These are phyloP conservation scores for Wallacemonas sp. DNA, from an alignment of 208 protist species.

Conservation along the genomic window DNA sequence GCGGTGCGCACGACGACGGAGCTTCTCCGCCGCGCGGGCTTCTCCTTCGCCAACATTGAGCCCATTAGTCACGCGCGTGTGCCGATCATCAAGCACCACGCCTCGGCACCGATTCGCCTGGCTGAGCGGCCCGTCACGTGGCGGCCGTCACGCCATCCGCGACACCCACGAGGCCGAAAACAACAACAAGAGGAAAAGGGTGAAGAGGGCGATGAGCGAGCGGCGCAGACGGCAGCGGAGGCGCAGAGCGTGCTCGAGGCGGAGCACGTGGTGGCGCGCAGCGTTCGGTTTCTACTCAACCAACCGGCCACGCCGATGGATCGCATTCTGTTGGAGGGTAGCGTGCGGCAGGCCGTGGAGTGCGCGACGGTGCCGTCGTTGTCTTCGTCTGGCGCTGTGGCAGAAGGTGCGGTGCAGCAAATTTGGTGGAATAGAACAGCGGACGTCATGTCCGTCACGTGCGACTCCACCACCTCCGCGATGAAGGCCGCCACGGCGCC, in stretches of 20 bases:
- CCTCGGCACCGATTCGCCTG: conserved; percentile 67
- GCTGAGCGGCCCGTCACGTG: conserved; percentile 7
- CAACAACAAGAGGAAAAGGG: background rate
- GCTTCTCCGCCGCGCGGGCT: conserved; percentile 80
- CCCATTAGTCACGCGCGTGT: conserved; percentile 86
- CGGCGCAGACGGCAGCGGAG: background rate
- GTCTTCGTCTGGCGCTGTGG: background rate
- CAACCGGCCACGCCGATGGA: conserved; percentile 47
- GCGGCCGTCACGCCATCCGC: conserved; percentile 2
- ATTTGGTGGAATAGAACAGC: conserved; percentile 86
- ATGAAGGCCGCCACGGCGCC: conserved; percentile 59
- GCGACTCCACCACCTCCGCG: conserved; percentile 65
- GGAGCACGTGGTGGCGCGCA: conserved; percentile 72
- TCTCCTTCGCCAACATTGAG: conserved; percentile 84
- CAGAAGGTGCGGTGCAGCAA: conserved; percentile 70
- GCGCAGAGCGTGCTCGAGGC: conserved; percentile 42
- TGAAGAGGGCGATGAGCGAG: conserved; percentile 1
- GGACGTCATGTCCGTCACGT: conserved; percentile 69
- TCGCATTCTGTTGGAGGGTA: conserved; percentile 75
- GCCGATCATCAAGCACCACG: conserved; percentile 92
- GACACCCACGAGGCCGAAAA: background rate
- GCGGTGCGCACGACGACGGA: conserved; percentile 86
- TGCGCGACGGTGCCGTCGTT: conserved; percentile 6
- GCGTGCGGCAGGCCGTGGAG: conserved; percentile 63
- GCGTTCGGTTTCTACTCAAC: conserved; percentile 69